These are phyloP conservation scores for Ceratocystiopsis sp. DNA, from an alignment of 2,329 filamentous ascomycete genomes.

Conservation along the genomic window DNA sequence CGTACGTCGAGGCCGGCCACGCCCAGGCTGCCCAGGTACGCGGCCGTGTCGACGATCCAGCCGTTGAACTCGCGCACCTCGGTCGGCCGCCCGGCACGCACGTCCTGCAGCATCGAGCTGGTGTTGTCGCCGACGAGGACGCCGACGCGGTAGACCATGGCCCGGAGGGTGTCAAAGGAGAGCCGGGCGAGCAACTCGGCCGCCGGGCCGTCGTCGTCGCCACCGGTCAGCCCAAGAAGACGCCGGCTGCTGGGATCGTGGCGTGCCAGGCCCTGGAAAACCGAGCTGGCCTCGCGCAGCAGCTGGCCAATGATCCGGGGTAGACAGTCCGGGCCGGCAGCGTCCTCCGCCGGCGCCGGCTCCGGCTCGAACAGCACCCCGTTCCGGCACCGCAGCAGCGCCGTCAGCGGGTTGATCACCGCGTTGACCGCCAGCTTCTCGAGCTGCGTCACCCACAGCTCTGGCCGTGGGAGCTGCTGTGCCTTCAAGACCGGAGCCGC, in stretches of 20 bases:
- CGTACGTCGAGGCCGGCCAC: slow-evolving; percentile 1
- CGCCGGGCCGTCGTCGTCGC: too few species aligned
- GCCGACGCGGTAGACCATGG: slow-evolving; percentile 29
- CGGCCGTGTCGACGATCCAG: slow-evolving; percentile 13
- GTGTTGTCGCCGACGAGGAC: slow-evolving; percentile 33
- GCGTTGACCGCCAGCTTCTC: slow-evolving; percentile 74
- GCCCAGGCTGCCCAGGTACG: slow-evolving; percentile 8
- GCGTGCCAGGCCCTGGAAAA: too few species aligned
- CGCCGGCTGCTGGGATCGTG: slow-evolving; percentile 5
- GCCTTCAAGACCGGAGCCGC: slow-evolving; percentile 26
- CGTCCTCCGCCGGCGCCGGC: slow-evolving; percentile 24
- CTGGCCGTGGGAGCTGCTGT: slow-evolving; percentile 20
- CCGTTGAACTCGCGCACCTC: slow-evolving; percentile 44
- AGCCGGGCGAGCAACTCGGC: slow-evolving; percentile 23
- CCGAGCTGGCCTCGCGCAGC: slow-evolving; percentile 39
- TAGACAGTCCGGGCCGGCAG: not conserved
- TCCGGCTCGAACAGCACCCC: slow-evolving; percentile 53
- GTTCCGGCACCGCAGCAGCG: slow-evolving; percentile 59
- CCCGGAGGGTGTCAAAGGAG: slow-evolving; percentile 22
- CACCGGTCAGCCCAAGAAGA: slow-evolving; percentile 17
- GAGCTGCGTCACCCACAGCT: slow-evolving; percentile 48
- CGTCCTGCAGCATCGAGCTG: slow-evolving; percentile 47
- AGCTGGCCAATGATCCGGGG: slow-evolving; percentile 46
- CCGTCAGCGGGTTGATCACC: slow-evolving; percentile 73
- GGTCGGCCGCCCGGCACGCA: slow-evolving; percentile 30